These are phyloP conservation scores for Podila verticillata DNA, from an alignment of 192 early-diverging fungal species.

Conservation along the genomic window DNA sequence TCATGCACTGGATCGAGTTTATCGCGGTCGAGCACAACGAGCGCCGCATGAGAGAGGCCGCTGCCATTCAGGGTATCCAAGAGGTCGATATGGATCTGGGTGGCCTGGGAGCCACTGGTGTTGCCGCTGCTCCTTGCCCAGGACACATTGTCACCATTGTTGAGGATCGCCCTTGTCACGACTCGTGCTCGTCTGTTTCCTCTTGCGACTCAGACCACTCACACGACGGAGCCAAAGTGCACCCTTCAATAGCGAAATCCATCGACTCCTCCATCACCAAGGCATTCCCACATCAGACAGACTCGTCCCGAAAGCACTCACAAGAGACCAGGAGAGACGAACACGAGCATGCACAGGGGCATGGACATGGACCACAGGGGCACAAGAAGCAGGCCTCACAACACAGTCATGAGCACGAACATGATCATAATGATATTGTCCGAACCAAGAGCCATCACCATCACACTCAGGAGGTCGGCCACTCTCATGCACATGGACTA, in stretches of 20 bases:
- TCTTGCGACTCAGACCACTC: slow-evolving; percentile 14
- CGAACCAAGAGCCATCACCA: slow-evolving; percentile 7
- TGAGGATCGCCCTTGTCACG: slow-evolving; percentile 9
- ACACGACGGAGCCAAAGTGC: neutral
- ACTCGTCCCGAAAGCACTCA: neutral
- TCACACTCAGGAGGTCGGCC: slow-evolving; percentile 15
- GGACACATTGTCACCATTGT: slow-evolving; percentile 19
- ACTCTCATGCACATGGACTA: slow-evolving; percentile 24
- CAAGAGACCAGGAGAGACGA: neutral
- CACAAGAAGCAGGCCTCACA: neutral
- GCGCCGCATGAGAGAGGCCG: neutral
- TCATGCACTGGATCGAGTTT: slow-evolving; percentile 73
- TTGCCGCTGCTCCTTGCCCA: slow-evolving; percentile 9
- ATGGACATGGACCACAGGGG: neutral
- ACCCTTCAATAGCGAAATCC: neutral
- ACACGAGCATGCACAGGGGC: neutral
- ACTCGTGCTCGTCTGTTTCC: slow-evolving; percentile 6
- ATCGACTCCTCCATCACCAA: slow-evolving; percentile 13
- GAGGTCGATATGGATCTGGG: slow-evolving; percentile 17
- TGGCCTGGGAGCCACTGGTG: slow-evolving; percentile 26
- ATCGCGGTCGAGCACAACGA: slow-evolving; percentile 51
- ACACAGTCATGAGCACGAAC: neutral
- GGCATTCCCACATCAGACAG: neutral
- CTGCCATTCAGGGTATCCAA: neutral
- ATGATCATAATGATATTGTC: neutral